Base-by-base conservation (phyloP, 83 land plant genomes). In the Picea engelmannii region DNA sequence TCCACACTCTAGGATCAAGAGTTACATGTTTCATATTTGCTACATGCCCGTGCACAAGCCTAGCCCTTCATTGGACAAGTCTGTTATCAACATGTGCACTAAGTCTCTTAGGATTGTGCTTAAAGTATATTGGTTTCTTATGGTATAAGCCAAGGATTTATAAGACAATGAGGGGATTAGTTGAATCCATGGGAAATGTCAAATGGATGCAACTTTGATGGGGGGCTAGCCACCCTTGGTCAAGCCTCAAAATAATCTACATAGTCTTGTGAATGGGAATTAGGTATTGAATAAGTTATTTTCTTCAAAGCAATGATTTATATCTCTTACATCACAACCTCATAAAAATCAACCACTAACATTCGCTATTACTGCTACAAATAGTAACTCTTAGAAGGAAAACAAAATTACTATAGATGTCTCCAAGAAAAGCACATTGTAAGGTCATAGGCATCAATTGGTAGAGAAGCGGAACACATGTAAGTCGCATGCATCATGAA, bases 91-190 rank as follows among this genome's bases (percentile, higher is more conserved):
- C 85, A 92, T 93, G 75, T 96, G 99, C 84, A 90, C 95, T 55
- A 98, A 91, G 35, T 96, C 99, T 2, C 88, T 98, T 8, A 81
- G 89, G 63, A 98, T 98, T 70, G 99, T 99, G 0, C 77, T 96
- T 79, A 98, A 98, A 86, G 99, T 96, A 24, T 96, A 98, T 73
- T 98, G 99, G 99, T 92, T 98, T 81, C 91, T 98, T 40, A 86
- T 92, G 91, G 99, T 98, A 0, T 99, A 98, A 89, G 84, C 93
- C 5, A 99, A 98, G 86, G 99, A 98, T 77, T 82, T 80, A 0
- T 98, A 93, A 64, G 99, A 98, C 73, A 90, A 78, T 81, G 94
- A 94, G 61, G 92, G 94, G 55, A 87, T 96, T 42, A 85, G 88
- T 66, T 87, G 95, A 81, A 85, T 98, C 73, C 96, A 96, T 86